Percentiles rank a stretch among this genome's conserved stretches.
Conservation (phyloP, 2,329 filamentous ascomycete species). For the Cryphonectria nitschkei region DNA sequence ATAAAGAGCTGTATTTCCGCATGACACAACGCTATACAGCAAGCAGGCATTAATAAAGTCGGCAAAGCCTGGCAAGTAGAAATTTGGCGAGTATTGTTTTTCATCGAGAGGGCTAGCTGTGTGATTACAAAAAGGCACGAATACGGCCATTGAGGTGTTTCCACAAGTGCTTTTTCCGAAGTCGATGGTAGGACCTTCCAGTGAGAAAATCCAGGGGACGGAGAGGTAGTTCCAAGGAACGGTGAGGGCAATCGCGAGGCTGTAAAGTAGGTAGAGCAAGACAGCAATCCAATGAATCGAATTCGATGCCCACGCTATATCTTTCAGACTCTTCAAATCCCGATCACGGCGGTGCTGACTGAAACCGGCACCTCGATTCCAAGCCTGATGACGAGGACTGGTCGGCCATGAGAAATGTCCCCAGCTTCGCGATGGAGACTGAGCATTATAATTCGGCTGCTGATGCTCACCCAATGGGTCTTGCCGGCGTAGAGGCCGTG, state of each 20-base stretch:
- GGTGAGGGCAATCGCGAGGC: slow-evolving; percentile 25
- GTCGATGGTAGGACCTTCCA: slow-evolving; percentile 7
- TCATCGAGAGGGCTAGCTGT: background rate
- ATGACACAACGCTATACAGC: slow-evolving; percentile 21
- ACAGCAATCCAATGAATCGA: slow-evolving; percentile 26
- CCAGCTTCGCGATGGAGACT: background rate
- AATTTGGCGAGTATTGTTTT: background rate
- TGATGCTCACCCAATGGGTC: slow-evolving; percentile 8
- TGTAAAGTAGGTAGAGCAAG: slow-evolving; percentile 23
- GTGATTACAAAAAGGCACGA: slow-evolving; percentile 13
- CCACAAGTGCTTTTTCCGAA: background rate
- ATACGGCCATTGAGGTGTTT: background rate
- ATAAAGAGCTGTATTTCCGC: slow-evolving; percentile 22
- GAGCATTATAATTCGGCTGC: background rate
- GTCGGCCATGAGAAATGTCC: background rate
- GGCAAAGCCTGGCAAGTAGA: slow-evolving; percentile 1
- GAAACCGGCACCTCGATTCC: background rate
- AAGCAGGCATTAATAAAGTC: slow-evolving; percentile 20
- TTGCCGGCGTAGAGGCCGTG: slow-evolving; percentile 18
- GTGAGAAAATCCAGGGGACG: background rate
- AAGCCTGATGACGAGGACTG: background rate
- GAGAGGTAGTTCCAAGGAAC: slow-evolving; percentile 23
- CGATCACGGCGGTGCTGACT: background rate
- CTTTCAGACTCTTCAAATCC: background rate
- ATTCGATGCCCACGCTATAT: slow-evolving; percentile 27